A percentile compares a stretch with the other conserved stretches of the same genome.
These are phyloP conservation scores for Celoporthe dispersa DNA, from an alignment of 2,329 filamentous ascomycete species.

Conservation along the genomic window DNA sequence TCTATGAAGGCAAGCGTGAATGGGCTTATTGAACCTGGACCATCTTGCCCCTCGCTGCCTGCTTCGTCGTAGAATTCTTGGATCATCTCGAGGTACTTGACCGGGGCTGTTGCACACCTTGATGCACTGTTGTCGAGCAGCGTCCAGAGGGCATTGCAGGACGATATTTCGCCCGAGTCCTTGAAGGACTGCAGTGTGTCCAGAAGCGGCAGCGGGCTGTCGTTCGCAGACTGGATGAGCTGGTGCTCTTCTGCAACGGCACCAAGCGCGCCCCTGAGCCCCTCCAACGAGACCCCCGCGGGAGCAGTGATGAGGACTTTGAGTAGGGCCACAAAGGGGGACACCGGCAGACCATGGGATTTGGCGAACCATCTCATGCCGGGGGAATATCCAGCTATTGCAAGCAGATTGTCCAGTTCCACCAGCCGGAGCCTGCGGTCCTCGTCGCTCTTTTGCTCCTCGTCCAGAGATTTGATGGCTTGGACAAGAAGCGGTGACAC, in stretches of 20 bases:
- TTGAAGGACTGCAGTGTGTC: constrained; percentile 38
- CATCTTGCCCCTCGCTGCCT: constrained; percentile 38
- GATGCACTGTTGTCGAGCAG: constrained; percentile 85
- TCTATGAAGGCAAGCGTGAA: constrained; percentile 73
- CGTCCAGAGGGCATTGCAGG: constrained; percentile 52
- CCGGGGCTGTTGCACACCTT: constrained; percentile 73
- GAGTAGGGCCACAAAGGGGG: constrained; percentile 74
- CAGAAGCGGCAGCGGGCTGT: constrained; percentile 51
- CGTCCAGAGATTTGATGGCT: constrained; percentile 64
- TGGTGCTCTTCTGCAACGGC: constrained; percentile 68
- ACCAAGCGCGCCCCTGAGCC: constrained; percentile 59
- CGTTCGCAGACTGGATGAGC: constrained; percentile 51
- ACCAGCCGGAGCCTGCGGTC: constrained; percentile 64
- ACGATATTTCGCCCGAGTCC: constrained; percentile 36
- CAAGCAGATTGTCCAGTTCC: constrained; percentile 80
- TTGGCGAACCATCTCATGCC: constrained; percentile 92
- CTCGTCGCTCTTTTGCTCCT: constrained; percentile 45
- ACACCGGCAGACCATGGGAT: constrained; percentile 63
- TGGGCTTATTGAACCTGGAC: constrained; percentile 58
- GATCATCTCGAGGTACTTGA: constrained; percentile 80
- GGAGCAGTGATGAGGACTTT: constrained; percentile 58
- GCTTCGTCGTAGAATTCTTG: constrained; percentile 52
- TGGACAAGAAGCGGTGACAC: constrained; percentile 77
- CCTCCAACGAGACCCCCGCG: constrained; percentile 51
- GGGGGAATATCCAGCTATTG: constrained; percentile 78